phyloP scores from a whole-genome alignment of 768 basidiomycete genomes.

The Boletus vinaceobasis region DNA sequence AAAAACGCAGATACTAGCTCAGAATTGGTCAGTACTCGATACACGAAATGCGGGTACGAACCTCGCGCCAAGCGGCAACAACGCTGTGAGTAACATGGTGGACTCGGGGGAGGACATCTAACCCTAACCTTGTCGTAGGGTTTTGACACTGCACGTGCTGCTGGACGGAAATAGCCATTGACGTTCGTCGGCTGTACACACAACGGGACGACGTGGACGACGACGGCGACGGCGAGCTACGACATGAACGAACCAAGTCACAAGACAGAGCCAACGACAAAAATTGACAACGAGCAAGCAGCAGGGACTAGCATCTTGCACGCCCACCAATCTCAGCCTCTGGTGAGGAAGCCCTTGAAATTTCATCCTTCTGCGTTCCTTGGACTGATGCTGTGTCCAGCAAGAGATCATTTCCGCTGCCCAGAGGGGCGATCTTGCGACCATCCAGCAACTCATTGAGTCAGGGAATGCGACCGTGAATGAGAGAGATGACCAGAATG shows the following conservation, averaged over 20 bases:
- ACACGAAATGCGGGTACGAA: neutral
- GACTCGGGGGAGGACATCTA: conserved; percentile 1
- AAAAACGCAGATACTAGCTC: conserved; percentile 47
- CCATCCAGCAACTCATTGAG: conserved; percentile 63
- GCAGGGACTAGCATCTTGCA: conserved; percentile 26
- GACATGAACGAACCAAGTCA: conserved; percentile 31
- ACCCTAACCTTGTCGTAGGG: conserved; percentile 34
- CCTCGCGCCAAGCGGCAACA: conserved; percentile 20
- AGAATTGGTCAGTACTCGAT: neutral
- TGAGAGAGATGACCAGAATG: conserved; percentile 85
- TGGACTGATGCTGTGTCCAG: conserved; percentile 18
- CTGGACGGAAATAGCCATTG: neutral
- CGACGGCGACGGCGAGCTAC: conserved; percentile 18
- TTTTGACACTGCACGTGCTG: conserved; percentile 18
- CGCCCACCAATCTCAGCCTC: conserved; percentile 21
- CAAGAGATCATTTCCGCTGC: conserved; percentile 78
- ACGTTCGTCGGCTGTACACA: neutral
- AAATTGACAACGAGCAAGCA: conserved; percentile 26
- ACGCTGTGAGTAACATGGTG: conserved; percentile 14
- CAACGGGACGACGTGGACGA: conserved; percentile 5
- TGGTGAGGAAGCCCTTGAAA: conserved; percentile 11
- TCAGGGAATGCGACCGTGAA: conserved; percentile 68
- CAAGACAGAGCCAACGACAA: conserved; percentile 30
- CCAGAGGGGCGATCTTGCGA: conserved; percentile 76
- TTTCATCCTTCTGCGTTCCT: neutral